Percentiles rank a stretch among this genome's conserved stretches.
phyloP scores from a whole-genome alignment of 331 rosid genomes.

The Acacia concinna region DNA sequence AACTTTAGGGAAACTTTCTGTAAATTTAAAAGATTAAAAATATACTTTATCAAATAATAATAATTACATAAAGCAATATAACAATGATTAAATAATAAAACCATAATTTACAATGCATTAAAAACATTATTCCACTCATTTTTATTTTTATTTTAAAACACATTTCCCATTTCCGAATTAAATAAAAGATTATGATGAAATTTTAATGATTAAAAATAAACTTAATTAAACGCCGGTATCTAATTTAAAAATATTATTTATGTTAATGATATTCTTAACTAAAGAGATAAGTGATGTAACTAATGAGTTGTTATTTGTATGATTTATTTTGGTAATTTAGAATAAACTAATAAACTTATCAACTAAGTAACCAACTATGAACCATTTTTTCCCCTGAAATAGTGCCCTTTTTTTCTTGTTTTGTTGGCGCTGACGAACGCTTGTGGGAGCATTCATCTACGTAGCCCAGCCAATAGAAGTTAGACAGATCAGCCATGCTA shows the following conservation, averaged over 20 bases:
- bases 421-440: background rate
- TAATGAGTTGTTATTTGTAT: background rate
- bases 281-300: no score
- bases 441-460: background rate
- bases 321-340: background rate
- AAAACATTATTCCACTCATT: no score
- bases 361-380: background rate
- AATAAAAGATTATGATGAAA: no score
- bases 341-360: background rate
- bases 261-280: background rate
- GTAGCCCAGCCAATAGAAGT: slow-evolving; percentile 13
- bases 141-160: no score
- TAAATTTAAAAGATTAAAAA: no score
- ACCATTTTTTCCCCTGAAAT: background rate
- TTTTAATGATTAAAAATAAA: background rate
- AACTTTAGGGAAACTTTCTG: no score
- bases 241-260: no score
- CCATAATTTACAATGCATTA: no score
- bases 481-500: background rate
- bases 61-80: no score
- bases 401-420: background rate
- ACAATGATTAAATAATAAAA: no score
- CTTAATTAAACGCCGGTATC: background rate
- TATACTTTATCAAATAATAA: no score
- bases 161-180: background rate